phyloP scores from a whole-genome alignment of 1,139 yeast species.

The Pichia kudriavzevii region DNA sequence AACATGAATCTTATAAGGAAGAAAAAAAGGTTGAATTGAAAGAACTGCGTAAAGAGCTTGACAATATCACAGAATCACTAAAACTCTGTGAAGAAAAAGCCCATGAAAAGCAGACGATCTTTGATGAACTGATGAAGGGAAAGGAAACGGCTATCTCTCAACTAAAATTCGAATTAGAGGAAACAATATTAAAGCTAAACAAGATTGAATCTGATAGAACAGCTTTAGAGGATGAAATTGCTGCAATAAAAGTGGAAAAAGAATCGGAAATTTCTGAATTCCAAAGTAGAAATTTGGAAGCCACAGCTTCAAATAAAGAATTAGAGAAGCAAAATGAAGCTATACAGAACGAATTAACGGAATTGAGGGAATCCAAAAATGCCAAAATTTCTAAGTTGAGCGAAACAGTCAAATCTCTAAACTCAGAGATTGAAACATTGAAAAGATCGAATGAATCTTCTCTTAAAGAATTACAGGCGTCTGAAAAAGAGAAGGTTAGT shows the following conservation, averaged over 20 bases:
- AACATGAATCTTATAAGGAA: conserved; percentile 1
- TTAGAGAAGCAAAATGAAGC: conserved; percentile 1
- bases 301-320: not conserved
- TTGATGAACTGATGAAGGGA: conserved; percentile 2
- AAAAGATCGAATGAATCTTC: not conserved
- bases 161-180: not conserved
- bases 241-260: not conserved
- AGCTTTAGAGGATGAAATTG: conserved; percentile 1
- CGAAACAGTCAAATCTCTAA: not conserved
- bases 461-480: conserved; percentile 11
- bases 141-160: conserved; percentile 3
- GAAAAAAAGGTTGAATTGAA: conserved; percentile 3
- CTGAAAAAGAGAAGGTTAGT: conserved; percentile 23
- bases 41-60: not conserved
- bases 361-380: not conserved
- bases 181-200: not conserved
- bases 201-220: not conserved
- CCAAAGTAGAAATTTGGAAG: not conserved
- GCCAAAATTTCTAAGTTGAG: not conserved
- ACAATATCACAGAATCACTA: conserved; percentile 1
- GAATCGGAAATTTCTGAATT: not conserved
- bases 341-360: not conserved
- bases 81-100: conserved; percentile 1
- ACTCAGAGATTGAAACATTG: not conserved
- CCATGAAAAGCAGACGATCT: conserved; percentile 1